A percentile compares a stretch with the other conserved stretches of the same genome.
phyloP scores from a whole-genome alignment of 139 green algal species.

The Coelastrella sp. region DNA sequence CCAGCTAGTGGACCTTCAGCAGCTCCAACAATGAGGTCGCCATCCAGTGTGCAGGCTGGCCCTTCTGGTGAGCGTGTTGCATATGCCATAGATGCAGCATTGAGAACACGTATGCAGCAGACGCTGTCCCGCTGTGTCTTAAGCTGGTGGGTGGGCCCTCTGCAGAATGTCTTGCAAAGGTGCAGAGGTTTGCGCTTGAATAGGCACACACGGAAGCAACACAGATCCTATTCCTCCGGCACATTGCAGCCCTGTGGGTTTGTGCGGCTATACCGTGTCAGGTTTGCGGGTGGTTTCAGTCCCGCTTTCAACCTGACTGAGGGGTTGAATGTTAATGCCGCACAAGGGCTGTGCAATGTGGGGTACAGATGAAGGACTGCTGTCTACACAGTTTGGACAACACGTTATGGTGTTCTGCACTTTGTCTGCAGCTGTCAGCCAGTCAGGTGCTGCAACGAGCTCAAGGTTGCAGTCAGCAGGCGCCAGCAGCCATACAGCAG shows the following conservation, averaged over 20 bases:
- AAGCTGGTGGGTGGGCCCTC: not conserved
- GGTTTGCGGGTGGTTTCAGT: too few species aligned
- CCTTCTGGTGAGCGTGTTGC: constrained; percentile 9
- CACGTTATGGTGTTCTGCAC: too few species aligned
- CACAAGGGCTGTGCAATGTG: too few species aligned
- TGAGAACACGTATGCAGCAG: not conserved
- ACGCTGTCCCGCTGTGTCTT: not conserved
- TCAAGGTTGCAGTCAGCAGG: constrained; percentile 10
- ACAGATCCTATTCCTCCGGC: too few species aligned
- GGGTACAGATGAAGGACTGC: too few species aligned
- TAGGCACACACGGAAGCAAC: too few species aligned
- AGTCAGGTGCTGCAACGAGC: not conserved
- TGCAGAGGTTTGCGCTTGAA: too few species aligned
- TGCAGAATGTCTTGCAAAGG: not conserved
- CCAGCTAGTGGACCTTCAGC: not conserved
- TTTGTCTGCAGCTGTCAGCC: constrained; percentile 6
- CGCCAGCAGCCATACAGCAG: constrained; percentile 35
- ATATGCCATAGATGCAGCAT: constrained; percentile 42
- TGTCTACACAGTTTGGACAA: too few species aligned
- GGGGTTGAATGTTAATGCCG: too few species aligned
- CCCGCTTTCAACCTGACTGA: too few species aligned
- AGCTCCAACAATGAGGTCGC: not conserved
- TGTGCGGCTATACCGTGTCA: too few species aligned
- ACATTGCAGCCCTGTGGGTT: too few species aligned
- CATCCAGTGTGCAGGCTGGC: not conserved